These are phyloP conservation scores for Protoeuglena noctilucae DNA, from an alignment of 139 green algal genomes.

Conservation along the genomic window DNA sequence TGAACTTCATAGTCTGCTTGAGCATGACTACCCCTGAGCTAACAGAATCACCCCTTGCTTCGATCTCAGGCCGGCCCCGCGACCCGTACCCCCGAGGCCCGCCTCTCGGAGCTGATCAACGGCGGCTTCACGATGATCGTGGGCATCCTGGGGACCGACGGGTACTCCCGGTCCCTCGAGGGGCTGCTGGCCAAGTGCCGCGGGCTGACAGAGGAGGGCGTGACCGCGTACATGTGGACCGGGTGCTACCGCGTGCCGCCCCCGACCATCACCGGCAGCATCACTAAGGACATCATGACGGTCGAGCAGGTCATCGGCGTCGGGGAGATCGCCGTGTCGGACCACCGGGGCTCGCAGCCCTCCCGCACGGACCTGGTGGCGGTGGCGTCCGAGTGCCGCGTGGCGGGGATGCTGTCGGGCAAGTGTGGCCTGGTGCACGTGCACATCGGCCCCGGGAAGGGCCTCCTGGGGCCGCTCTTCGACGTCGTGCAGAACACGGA, in stretches of 20 bases:
- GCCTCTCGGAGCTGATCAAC: slow-evolving; percentile 16
- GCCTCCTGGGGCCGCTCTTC: slow-evolving; percentile 10
- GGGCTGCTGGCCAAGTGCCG: slow-evolving; percentile 19
- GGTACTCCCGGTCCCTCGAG: slow-evolving; percentile 15
- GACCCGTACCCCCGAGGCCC: neutral
- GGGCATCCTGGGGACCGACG: slow-evolving; percentile 23
- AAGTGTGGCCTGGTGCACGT: slow-evolving; percentile 22
- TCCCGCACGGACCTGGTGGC: slow-evolving; percentile 9
- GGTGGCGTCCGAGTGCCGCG: slow-evolving; percentile 19
- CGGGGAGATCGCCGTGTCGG: slow-evolving; percentile 26
- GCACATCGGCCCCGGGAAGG: slow-evolving; percentile 18
- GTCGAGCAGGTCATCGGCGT: slow-evolving; percentile 20
- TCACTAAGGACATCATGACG: slow-evolving; percentile 16
- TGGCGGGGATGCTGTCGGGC: slow-evolving; percentile 26
- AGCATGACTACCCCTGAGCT: too few species aligned
- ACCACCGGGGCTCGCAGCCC: slow-evolving; percentile 21
- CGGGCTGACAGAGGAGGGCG: slow-evolving; percentile 15
- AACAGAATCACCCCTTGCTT: too few species aligned
- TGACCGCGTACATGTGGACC: slow-evolving; percentile 19
- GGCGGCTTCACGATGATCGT: slow-evolving; percentile 29
- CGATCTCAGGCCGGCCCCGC: too few species aligned
- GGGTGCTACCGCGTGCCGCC: slow-evolving; percentile 18
- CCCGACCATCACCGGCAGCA: slow-evolving; percentile 15
- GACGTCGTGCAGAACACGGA: slow-evolving; percentile 9
- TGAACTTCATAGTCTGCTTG: too few species aligned